Evolutionary conservation across 371 early-diverging fungal species (phyloP), one percentile per base, ranked within the genome.

Genomic region (Lichtheimia corymbifera): DNA sequence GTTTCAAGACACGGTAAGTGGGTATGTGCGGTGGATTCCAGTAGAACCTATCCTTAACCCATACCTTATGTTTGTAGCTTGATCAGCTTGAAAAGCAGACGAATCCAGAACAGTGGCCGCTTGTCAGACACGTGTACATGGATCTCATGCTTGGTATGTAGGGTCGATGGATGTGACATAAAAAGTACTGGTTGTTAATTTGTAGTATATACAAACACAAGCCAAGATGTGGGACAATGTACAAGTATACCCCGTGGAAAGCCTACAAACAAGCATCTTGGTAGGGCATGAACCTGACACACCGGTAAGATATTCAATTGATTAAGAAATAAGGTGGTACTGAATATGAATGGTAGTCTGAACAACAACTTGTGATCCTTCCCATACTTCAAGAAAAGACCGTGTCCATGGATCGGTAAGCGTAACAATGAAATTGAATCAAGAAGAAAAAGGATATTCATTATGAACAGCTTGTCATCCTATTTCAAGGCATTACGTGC

Each of bases 171-270:
- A 20, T 41, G 28, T 27, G 28, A 11, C 17, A 14, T 28, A 55
- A 3, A 25, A 55, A 42, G 13, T 9, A 35, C 9, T 9, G 4
- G 9, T 35, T 2, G 9, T 52, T 24, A 25, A 15, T 27, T 17
- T 17, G 15, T 13, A 24, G 15, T 13, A 24, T 17, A 56, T 43
- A 43, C 44, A n/a, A 12, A 44, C 14, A 22, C 3, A 42, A 56
- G 63, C 52, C 25, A 63, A 63, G 41, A 43, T 50, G 53, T 63
- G 63, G 63, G 57, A 56, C 11, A 17, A n/a, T 9, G 44, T 63
- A 11, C 47, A 54, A 20, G 15, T 54, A 0, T 41, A 20, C 6
- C 35, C 55, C 0, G 42, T 53, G 3, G 55, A 13, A 14, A n/a
- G 52, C 3, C 53, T 59, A 2, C 12, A 54, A 14, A 17, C 25